Base-by-base conservation (phyloP, 345 rosid species). In the Eucalyptus marginata region DNA sequence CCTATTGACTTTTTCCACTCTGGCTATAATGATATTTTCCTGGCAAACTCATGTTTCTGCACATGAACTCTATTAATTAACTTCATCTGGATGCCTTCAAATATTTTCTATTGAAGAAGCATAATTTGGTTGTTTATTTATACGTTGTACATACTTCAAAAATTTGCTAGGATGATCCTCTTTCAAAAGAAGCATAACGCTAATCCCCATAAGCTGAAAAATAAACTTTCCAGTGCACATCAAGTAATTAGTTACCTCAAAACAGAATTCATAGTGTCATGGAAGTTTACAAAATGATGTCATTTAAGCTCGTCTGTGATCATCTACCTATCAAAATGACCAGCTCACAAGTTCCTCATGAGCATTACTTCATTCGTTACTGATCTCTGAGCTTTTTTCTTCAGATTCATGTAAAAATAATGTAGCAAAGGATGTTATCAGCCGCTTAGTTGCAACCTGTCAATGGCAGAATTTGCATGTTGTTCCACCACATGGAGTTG, bases 381-480 rank as follows among this genome's bases (percentile, higher is more conserved):
- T 81, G 25, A 27, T 5, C 27, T 31, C 76, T 43, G 36, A 36
- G 31, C 59, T 10, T 58, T 27, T 86, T 14, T 80, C n/a, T 59
- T 64, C 94, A 96, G 97, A 96, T 91, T 92, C 92, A 29, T 86
- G 88, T 40, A 97, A 96, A 91, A 95, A 94, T 88, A 93, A 87
- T 88, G 87, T 87, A 91, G 98, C 98, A 14, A 86, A 89, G 93
- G 93, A 94, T 84, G 89, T 92, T 46, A 92, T 95, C 86, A 66
- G 27, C 88, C 54, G 64, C 44, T 93, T 97, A 59, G 86, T 94
- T 87, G 62, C 64, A 87, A 59, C 93, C 29, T 96, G 93, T 92
- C 90, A 93, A 89, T 95, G 99, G 98, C 92, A 93, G 90, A 95
- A 95, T 91, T 88, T 94, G 91, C 95, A 95, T 91, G 90, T 92